Conservation (phyloP, 495 filamentous ascomycete species). For the Tuber borchii region DNA sequence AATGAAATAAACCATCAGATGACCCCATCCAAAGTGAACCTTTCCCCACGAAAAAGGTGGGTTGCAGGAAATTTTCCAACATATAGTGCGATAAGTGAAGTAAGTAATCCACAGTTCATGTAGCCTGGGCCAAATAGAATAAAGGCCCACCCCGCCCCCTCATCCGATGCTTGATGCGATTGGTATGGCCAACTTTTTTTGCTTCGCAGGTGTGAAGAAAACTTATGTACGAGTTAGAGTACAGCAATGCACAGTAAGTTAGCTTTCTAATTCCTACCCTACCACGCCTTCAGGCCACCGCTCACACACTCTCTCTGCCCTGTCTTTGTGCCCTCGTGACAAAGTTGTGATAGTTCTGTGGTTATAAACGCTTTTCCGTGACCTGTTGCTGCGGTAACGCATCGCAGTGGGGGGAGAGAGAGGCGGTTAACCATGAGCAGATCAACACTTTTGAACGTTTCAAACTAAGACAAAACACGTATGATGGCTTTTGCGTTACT, state of each 20-base stretch:
- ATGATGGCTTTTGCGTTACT: background rate
- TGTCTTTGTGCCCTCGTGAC: background rate
- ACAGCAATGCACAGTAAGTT: background rate
- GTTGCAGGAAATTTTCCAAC: background rate
- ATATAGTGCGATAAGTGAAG: background rate
- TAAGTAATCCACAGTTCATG: background rate
- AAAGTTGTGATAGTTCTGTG: background rate
- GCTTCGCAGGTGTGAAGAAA: background rate
- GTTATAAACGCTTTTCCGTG: background rate
- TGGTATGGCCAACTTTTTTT: background rate
- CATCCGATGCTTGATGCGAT: background rate
- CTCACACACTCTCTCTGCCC: background rate
- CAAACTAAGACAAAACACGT: constrained; percentile 1
- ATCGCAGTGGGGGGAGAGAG: background rate
- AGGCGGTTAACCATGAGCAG: background rate
- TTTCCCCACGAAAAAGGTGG: background rate
- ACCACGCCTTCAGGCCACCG: background rate
- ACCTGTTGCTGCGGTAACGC: constrained; percentile 1
- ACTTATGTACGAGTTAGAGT: background rate
- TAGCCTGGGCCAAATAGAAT: background rate
- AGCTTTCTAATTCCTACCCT: background rate
- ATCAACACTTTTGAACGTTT: constrained; percentile 5
- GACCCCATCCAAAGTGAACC: background rate
- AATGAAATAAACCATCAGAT: constrained; percentile 1
- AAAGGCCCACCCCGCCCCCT: background rate